Conservation (phyloP, 768 basidiomycete genomes). For the Auricularia sp. region DNA sequence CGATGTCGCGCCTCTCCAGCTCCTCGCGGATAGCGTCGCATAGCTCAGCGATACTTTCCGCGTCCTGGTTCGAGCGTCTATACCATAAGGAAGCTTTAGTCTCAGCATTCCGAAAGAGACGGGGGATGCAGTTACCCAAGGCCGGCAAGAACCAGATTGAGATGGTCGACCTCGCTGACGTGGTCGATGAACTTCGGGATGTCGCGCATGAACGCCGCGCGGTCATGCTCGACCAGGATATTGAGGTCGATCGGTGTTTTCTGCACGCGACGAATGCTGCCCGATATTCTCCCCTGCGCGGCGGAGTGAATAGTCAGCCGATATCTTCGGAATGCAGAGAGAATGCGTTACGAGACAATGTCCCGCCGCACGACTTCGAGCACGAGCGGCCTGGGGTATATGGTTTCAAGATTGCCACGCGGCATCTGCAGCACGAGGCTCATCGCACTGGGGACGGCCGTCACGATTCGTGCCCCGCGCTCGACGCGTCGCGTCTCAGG, state of each 20-base stretch:
- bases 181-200: conserved; percentile 70
- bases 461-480: conserved; percentile 81
- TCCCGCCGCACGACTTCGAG: conserved; percentile 74
- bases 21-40: conserved; percentile 69
- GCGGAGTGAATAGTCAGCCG: background rate
- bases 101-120: background rate
- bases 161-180: conserved; percentile 78
- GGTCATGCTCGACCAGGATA: conserved; percentile 74
- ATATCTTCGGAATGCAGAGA: background rate
- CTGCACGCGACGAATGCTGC: conserved; percentile 87
- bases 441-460: conserved; percentile 80
- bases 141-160: conserved; percentile 84
- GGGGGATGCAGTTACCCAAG: conserved; percentile 49
- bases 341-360: conserved; percentile 52
- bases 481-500: conserved; percentile 79
- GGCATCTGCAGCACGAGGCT: conserved; percentile 94
- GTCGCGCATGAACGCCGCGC: conserved; percentile 49
- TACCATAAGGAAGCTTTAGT: background rate
- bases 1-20: conserved; percentile 60
- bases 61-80: conserved; percentile 50
- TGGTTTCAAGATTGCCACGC: conserved; percentile 89
- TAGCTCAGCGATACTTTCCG: conserved; percentile 51
- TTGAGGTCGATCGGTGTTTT: conserved; percentile 91
- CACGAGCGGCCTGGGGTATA: conserved; percentile 86
- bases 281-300: conserved; percentile 56